Conservation (phyloP, 2,329 filamentous ascomycete genomes). For the Clathrospora elynae region DNA sequence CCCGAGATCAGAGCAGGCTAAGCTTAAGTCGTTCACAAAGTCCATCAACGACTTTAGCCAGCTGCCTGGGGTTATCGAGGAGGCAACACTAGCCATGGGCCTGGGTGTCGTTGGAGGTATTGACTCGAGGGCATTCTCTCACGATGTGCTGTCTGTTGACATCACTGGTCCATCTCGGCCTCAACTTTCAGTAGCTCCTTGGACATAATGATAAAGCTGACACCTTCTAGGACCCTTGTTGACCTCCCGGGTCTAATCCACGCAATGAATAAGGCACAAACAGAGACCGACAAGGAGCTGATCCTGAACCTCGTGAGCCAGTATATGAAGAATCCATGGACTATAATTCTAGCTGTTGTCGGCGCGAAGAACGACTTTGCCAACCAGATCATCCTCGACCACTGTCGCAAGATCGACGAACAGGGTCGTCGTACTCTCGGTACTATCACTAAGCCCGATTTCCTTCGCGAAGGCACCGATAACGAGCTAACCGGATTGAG, state of each 20-base stretch:
- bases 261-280: constrained; percentile 27
- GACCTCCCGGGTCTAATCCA: constrained; percentile 56
- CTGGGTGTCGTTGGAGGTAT: constrained; percentile 26
- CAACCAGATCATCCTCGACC: constrained; percentile 63
- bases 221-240: constrained; percentile 49
- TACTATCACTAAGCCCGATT: constrained; percentile 64
- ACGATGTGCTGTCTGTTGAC: constrained; percentile 51
- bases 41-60: constrained; percentile 47
- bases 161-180: constrained; percentile 49
- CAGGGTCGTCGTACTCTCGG: constrained; percentile 58
- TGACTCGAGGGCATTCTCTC: constrained; percentile 43
- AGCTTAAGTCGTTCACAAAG: constrained; percentile 46
- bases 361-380: constrained; percentile 55
- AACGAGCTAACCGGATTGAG: constrained; percentile 51
- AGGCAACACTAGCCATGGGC: constrained; percentile 60
- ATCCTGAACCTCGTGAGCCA: constrained; percentile 29
- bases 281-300: constrained; percentile 29
- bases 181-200: constrained; percentile 28
- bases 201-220: constrained; percentile 29
- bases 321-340: constrained; percentile 38
- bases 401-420: constrained; percentile 54
- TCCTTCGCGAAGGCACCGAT: constrained; percentile 49
- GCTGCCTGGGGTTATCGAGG: constrained; percentile 57
- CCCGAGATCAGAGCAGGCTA: constrained; percentile 33
- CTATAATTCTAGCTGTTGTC: constrained; percentile 43